Evolutionary conservation across 768 basidiomycete species (phyloP).

Genomic region (Trametes villosa): DNA sequence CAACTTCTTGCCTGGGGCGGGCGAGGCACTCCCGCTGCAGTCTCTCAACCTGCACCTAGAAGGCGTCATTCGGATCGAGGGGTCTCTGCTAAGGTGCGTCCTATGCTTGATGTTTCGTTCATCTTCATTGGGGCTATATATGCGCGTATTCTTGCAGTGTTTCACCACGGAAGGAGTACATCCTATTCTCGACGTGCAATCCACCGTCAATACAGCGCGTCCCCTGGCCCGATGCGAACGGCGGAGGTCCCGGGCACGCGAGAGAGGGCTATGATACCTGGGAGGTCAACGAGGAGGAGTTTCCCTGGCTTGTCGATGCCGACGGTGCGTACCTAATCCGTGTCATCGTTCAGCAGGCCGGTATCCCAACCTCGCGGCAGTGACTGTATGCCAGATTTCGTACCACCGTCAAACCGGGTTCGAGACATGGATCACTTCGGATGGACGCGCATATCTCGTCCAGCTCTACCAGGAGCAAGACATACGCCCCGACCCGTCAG

Average conservation of each 20-base stretch:
- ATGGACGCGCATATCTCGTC: constrained; percentile 82
- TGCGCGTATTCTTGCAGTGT: constrained; percentile 48
- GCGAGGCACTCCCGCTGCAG: constrained; percentile 75
- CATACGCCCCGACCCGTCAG: constrained; percentile 24
- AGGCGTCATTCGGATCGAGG: constrained; percentile 81
- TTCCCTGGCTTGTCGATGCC: constrained; percentile 75
- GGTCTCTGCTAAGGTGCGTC: constrained; percentile 67
- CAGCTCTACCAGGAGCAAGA: constrained; percentile 54
- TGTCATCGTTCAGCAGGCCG: background rate
- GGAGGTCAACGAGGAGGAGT: constrained; percentile 65
- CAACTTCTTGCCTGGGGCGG: constrained; percentile 77
- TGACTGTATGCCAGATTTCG: constrained; percentile 66
- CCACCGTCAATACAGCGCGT: constrained; percentile 83
- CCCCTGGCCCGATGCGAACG: constrained; percentile 72
- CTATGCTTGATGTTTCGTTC: background rate
- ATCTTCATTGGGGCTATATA: background rate
- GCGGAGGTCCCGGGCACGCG: constrained; percentile 41
- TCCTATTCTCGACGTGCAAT: constrained; percentile 73
- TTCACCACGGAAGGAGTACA: constrained; percentile 70
- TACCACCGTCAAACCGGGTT: constrained; percentile 60
- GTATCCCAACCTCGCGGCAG: constrained; percentile 40
- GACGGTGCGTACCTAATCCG: constrained; percentile 68
- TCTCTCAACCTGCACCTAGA: constrained; percentile 74
- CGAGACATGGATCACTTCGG: constrained; percentile 86
- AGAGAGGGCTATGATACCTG: constrained; percentile 66